Evolutionary conservation across 164 flowering plant species (phyloP), one percentile per base, ranked within the genome.

Genomic region (Chimonanthus salicifolius): DNA sequence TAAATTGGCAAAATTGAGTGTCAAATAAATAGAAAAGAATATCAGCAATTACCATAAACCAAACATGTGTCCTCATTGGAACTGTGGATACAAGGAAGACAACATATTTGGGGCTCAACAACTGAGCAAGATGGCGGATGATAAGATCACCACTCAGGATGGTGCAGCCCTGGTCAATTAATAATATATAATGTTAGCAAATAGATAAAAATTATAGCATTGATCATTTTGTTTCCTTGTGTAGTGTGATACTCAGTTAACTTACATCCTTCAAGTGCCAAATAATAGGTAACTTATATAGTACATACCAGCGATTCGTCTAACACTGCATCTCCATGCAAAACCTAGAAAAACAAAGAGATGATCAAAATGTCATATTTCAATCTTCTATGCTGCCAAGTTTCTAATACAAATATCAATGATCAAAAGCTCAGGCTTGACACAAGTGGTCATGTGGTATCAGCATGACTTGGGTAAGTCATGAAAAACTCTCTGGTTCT

Each of bases 81-180:
- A 50, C 3, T 10, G 64, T 71, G 98, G 96, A 91, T 95, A 95
- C 99, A 73, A 95, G 97, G 78, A 95, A 95, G 74, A 95, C 99
- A 76, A 95, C 97, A 74, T 84, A 93, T 71, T 87, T 85, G 58
- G 99, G 99, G 84, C 79, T 85, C 67, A 92, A 74, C 20, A 80
- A 74, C 70, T 84, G 91, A 47, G 99, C 97, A 75, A 95, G 89
- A 83, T 89, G 89, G 49, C 97, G 85, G 68, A 94, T 95, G 69
- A 95, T 95, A 13, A 95, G 94, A 85, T 95, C 99, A 58, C 99
- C 99, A 78, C 99, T 95, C 82, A 95, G 82, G 68, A 95, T 95
- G 72, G 98, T 89, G 88, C 99, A 93, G 9, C 91, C 99, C 99
- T 92, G 90, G 49, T 49, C 18, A 71, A 45, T 68, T 51, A 70